Conservation (phyloP, 345 rosid genomes). For the Hibiscus tridactylites region DNA sequence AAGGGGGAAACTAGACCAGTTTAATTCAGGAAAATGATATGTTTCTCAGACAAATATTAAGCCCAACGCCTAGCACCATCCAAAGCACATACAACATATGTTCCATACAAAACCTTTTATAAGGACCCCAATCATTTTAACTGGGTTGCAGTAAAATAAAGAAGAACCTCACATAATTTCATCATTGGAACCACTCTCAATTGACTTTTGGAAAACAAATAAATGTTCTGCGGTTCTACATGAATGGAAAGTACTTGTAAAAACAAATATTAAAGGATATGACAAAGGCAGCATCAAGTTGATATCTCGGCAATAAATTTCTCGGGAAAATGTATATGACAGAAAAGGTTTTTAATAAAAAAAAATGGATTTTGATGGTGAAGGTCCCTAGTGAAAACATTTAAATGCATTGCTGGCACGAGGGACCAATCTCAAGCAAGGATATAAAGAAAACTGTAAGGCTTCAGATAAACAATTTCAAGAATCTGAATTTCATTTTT, state of each 20-base stretch:
- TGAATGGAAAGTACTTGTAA: background rate
- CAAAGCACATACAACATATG: background rate
- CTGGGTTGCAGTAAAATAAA: background rate
- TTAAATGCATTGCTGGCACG: background rate
- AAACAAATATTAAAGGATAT: background rate
- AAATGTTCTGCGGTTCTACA: background rate
- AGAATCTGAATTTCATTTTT: background rate
- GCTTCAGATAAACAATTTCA: background rate
- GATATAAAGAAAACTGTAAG: background rate
- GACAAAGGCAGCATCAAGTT: background rate
- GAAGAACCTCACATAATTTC: background rate
- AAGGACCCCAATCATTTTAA: background rate
- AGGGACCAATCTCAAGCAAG: background rate
- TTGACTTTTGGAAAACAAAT: background rate
- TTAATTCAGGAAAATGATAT: background rate
- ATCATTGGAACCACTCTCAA: background rate
- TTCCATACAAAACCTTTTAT: background rate
- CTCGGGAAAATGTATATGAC: too few species aligned
- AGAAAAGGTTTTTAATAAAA: background rate
- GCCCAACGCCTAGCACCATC: background rate
- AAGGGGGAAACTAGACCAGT: background rate
- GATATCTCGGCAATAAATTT: background rate
- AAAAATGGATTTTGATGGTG: background rate
- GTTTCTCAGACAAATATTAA: background rate
- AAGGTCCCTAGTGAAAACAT: background rate